phyloP scores from a whole-genome alignment of 1,284 basidiomycete genomes.

The Peniophora sp. region DNA sequence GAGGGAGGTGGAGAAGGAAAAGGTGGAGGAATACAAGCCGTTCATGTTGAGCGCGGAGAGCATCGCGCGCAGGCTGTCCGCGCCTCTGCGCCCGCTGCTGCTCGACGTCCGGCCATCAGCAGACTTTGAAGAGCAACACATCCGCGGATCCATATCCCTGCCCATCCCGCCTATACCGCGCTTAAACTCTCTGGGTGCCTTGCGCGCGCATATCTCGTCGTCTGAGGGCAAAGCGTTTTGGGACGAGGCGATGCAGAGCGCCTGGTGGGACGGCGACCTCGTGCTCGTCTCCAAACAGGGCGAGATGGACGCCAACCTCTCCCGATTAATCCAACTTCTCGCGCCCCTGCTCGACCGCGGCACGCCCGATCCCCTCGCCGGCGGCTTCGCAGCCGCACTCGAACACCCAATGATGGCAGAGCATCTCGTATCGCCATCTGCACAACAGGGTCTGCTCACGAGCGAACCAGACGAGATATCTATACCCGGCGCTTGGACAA shows the following conservation, averaged over 20 bases:
- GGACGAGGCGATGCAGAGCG: slow-evolving; percentile 47
- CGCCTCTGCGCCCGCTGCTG: slow-evolving; percentile 53
- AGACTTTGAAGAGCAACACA: slow-evolving; percentile 53
- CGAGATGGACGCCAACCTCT: slow-evolving; percentile 61
- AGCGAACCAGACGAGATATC: slow-evolving; percentile 2
- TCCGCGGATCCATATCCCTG: slow-evolving; percentile 68
- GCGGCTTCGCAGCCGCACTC: slow-evolving; percentile 56
- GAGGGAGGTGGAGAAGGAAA: slow-evolving; percentile 12
- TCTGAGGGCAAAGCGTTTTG: slow-evolving; percentile 60
- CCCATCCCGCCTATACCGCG: slow-evolving; percentile 82
- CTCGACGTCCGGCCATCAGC: slow-evolving; percentile 73
- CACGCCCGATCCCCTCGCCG: slow-evolving; percentile 55
- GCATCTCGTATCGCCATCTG: slow-evolving; percentile 33
- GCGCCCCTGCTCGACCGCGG: slow-evolving; percentile 44
- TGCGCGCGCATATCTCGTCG: slow-evolving; percentile 74
- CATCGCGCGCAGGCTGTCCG: slow-evolving; percentile 42
- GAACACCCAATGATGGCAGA: slow-evolving; percentile 45
- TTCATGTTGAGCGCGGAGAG: slow-evolving; percentile 37
- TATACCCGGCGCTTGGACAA: neutral
- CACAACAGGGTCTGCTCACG: slow-evolving; percentile 21
- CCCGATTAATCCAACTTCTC: slow-evolving; percentile 58
- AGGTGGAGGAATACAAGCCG: slow-evolving; percentile 16
- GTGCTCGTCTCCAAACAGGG: slow-evolving; percentile 58
- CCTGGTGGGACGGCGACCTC: slow-evolving; percentile 65
- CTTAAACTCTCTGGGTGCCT: slow-evolving; percentile 67